Percentiles rank a stretch among this genome's conserved stretches.
phyloP scores from a whole-genome alignment of 495 filamentous ascomycete species.

The Penicillium roqueforti region DNA sequence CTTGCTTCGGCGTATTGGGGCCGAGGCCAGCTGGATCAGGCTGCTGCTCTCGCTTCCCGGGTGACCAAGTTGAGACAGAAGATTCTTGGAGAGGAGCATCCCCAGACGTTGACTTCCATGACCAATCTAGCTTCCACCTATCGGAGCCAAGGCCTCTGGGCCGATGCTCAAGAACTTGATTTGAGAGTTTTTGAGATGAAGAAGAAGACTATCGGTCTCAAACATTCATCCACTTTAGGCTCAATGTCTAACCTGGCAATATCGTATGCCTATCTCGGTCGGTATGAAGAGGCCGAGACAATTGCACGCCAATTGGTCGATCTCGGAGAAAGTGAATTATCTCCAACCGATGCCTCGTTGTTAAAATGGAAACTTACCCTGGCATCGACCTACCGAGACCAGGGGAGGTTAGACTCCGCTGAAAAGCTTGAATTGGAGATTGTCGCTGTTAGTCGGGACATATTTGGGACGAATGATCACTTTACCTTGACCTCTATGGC shows the following conservation, averaged over 20 bases:
- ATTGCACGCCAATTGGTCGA: conserved; percentile 23
- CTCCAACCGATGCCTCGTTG: conserved; percentile 26
- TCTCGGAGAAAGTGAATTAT: conserved; percentile 17
- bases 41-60: background rate
- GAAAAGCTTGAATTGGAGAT: conserved; percentile 33
- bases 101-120: conserved; percentile 17
- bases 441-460: conserved; percentile 15
- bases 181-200: conserved; percentile 10
- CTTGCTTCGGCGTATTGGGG: conserved; percentile 27
- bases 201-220: conserved; percentile 22
- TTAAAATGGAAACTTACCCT: conserved; percentile 17
- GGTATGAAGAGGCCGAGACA: conserved; percentile 27
- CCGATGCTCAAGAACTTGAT: conserved; percentile 23
- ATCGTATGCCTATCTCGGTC: conserved; percentile 22
- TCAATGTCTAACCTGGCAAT: conserved; percentile 24
- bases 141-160: conserved; percentile 26
- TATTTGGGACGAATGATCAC: conserved; percentile 20
- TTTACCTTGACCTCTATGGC: conserved; percentile 23
- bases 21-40: conserved; percentile 18
- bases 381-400: conserved; percentile 16
- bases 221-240: conserved; percentile 32
- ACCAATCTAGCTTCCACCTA: conserved; percentile 30
- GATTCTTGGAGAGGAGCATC: conserved; percentile 19
- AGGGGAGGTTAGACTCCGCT: conserved; percentile 27
- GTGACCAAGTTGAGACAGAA: conserved; percentile 7